Evolutionary conservation across 805 yeast genomes (phyloP).

Genomic region (Torulaspora quercuum): DNA sequence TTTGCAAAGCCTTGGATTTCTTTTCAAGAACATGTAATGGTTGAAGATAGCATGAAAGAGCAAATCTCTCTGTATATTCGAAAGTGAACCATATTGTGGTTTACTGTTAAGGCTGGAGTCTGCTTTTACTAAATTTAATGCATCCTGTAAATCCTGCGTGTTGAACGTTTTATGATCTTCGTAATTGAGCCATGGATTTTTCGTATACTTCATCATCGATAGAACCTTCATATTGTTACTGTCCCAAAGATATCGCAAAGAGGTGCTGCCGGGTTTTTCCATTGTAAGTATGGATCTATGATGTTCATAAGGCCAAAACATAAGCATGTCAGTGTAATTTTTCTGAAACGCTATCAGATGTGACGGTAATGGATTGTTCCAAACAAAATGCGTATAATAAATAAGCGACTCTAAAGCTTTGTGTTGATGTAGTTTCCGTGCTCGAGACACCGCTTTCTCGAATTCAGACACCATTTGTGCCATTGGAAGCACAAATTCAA

Average conservation of each 20-base stretch:
- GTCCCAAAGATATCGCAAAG: slow-evolving; percentile 20
- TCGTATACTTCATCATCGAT: slow-evolving; percentile 12
- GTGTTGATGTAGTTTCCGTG: neutral
- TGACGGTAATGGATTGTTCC: slow-evolving; percentile 17
- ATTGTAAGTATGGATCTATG: slow-evolving; percentile 17
- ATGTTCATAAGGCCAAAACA: slow-evolving; percentile 25
- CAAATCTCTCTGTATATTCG: slow-evolving; percentile 6
- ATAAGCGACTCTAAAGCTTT: slow-evolving; percentile 21
- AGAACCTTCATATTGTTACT: slow-evolving; percentile 13
- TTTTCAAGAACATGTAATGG: slow-evolving; percentile 23
- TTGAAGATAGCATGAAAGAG: slow-evolving; percentile 18
- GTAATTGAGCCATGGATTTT: slow-evolving; percentile 16
- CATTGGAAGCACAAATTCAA: slow-evolving; percentile 1
- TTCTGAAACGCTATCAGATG: slow-evolving; percentile 17
- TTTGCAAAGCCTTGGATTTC: slow-evolving; percentile 18
- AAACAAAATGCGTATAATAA: slow-evolving; percentile 18
- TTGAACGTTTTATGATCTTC: neutral
- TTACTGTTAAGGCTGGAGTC: too few relatives aligned
- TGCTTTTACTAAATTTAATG: too few relatives aligned
- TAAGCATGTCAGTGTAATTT: slow-evolving; percentile 16
- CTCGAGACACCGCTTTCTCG: slow-evolving; percentile 2
- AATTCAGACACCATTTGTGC: slow-evolving; percentile 3
- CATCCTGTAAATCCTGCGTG: too few relatives aligned
- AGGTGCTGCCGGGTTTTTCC: slow-evolving; percentile 16
- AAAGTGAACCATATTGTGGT: slow-evolving; percentile 4